phyloP scores from a whole-genome alignment of 345 rosid species.

The Acer negundo region DNA sequence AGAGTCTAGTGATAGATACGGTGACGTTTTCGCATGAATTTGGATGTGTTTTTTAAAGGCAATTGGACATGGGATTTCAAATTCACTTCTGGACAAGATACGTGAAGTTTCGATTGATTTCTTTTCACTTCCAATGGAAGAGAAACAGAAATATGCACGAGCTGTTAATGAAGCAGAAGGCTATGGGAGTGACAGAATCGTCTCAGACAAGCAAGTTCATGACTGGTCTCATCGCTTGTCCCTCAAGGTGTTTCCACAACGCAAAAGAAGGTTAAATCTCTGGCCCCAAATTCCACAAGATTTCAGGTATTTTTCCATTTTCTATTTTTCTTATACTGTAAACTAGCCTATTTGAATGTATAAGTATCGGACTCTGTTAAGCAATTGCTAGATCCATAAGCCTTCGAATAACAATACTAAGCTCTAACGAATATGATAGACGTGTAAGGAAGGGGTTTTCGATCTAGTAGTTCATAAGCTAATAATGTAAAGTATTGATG shows the following conservation, averaged over 20 bases:
- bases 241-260: conserved; percentile 45
- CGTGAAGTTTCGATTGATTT: conserved; percentile 36
- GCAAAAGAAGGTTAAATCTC: conserved; percentile 37
- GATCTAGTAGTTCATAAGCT: too few relatives aligned
- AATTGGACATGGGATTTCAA: conserved; percentile 49
- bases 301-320: too few relatives aligned
- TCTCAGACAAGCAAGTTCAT: conserved; percentile 40
- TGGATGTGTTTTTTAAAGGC: conserved; percentile 25
- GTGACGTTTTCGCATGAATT: neutral
- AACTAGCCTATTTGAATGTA: too few relatives aligned
- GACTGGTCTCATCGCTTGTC: conserved; percentile 51
- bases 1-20: too few relatives aligned
- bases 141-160: conserved; percentile 41
- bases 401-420: neutral
- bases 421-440: neutral
- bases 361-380: too few relatives aligned
- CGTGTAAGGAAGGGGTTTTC: neutral
- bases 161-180: conserved; percentile 44
- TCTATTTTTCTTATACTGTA: too few relatives aligned
- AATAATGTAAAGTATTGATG: neutral
- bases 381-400: too few relatives aligned
- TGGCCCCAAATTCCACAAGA: conserved; percentile 52
- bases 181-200: conserved; percentile 46
- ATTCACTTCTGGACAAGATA: conserved; percentile 43
- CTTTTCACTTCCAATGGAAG: conserved; percentile 41